Base-by-base conservation (phyloP, 2,329 filamentous ascomycete genomes). In the Shiraia bambusicola region DNA sequence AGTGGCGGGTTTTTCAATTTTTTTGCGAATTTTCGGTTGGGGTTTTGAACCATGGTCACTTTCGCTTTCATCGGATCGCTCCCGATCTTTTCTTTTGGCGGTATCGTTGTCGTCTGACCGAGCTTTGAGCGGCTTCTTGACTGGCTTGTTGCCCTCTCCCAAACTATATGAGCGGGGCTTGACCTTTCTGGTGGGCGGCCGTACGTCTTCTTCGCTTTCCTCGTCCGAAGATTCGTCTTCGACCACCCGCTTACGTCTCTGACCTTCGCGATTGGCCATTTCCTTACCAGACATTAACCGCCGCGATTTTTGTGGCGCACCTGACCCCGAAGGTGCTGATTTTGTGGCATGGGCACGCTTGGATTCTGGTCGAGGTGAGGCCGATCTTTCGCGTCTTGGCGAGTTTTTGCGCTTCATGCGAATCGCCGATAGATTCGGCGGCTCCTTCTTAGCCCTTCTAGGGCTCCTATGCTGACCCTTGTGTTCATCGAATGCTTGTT, bases 401-500 rank as follows among this genome's bases (percentile, higher is more conserved):
- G 63, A 59, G 1, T 58, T 50, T 37, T 61, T 66, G 13, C 61
- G 50, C 44, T 66, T 69, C 48, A 58, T 43, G 16, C 63, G 65
- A 6, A 52, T 49, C 24, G 46, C 52, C 12, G 55, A 34, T 34
- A 53, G 42, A 26, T 54, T 55, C 2, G 63, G 63, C 14, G 60
- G 42, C 33, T 68, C 64, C 40, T 66, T 69, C 51, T 65, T 64
- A 34, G 31, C 47, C 33, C 65, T 54, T 35, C 59, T 58, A 6
- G 66, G 65, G 40, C 66, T 70, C 38, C 55, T 59, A 36, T 66
- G 65, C 6, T 49, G 55, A 16, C 34, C 35, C 12, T 52, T 58
- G 33, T 58, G 81, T 22, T 80, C 78, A 42, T 90, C 84, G 52
- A 83, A 90, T 3, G 86, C 81, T 28, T 83, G 78, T 65, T 91